Evolutionary conservation across 1,139 yeast species (phyloP).

Genomic region (Sugiyamaella novakii): DNA sequence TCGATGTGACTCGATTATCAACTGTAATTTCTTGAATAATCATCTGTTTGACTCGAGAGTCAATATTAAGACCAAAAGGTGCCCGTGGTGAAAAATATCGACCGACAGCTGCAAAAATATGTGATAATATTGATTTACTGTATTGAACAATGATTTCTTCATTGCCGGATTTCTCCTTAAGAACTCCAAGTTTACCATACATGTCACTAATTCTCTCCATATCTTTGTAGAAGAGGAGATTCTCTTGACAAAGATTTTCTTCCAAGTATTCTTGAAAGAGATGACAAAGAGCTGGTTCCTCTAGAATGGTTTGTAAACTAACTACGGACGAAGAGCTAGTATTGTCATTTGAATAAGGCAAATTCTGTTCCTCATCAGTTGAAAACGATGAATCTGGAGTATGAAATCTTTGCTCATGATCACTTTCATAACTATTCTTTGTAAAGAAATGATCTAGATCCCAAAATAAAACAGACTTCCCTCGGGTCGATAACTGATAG

Average conservation of each 20-base stretch:
- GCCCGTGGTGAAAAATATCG: conserved; percentile 70
- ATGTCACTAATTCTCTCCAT: conserved; percentile 50
- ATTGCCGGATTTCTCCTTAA: conserved; percentile 6
- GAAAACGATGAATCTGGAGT: conserved; percentile 1
- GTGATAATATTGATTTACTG: conserved; percentile 37
- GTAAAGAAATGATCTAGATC: conserved; percentile 16
- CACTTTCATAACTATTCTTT: not conserved
- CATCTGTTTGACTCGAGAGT: conserved; percentile 43
- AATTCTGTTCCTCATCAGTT: conserved; percentile 1
- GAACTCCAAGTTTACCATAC: conserved; percentile 37
- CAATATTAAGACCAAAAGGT: conserved; percentile 71
- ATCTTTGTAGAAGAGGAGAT: conserved; percentile 68
- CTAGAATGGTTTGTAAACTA: conserved; percentile 48
- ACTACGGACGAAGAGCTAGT: not conserved
- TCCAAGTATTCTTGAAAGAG: conserved; percentile 67
- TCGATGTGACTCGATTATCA: conserved; percentile 32
- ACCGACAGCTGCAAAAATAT: conserved; percentile 65
- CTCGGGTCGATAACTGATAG: conserved; percentile 46
- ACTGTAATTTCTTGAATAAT: conserved; percentile 53
- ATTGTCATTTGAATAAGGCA: not conserved
- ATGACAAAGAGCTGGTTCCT: conserved; percentile 78
- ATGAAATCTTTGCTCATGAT: not conserved
- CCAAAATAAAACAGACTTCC: conserved; percentile 48
- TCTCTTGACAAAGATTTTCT: conserved; percentile 71
- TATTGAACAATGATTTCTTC: conserved; percentile 16